Base-by-base conservation (phyloP, 2,329 filamentous ascomycete genomes). In the Aspergillus aculeatus region DNA sequence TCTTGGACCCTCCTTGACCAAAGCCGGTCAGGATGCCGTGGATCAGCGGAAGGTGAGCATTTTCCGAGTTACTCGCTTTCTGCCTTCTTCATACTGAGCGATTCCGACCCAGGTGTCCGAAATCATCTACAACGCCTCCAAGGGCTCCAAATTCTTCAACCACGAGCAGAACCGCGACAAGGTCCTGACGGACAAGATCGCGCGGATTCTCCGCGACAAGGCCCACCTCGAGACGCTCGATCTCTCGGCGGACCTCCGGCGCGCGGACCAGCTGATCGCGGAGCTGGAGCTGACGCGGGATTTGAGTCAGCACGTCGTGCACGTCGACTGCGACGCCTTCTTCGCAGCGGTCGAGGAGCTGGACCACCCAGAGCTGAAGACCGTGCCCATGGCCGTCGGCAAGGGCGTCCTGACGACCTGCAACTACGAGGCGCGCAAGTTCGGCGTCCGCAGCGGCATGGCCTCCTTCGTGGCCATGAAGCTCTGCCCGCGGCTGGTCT, bases 241-340 rank as follows among this genome's bases (percentile, higher is more conserved):
- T 67, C 79, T 97, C 31, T 85, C 85, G 47, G 81, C 83, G 32
- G 90, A 96, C 61, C 76, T 89, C 31, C 87, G 90, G 49, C 86
- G 86, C 59, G 92, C 91, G 21, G 93, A 98, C 72, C 87, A 91
- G 62, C 86, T 91, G 62, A 88, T 98, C 56, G 82, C 87, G 0
- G 87, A 94, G 68, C 83, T 97, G 21, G 95, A 99, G 70, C 72
- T 87, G 7, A 82, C 84, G 1, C 84, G 95, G 50, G 93, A 98
- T 70, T 80, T 99, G 38, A 89, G 88, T 0, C 95, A 98, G 73
- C 82, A 86, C 59, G 86, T 98, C 24, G 89, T 98, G 0, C 95
- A 99, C 72, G 85, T 98, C 51, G 95, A 99, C 74, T 98, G 95
- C 76, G 95, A 99, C 79, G 95, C 95, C 16, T 99, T 99, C 76